Evolutionary conservation across 2,329 filamentous ascomycete genomes (phyloP).

Genomic region (Parascedosporium putredinis): DNA sequence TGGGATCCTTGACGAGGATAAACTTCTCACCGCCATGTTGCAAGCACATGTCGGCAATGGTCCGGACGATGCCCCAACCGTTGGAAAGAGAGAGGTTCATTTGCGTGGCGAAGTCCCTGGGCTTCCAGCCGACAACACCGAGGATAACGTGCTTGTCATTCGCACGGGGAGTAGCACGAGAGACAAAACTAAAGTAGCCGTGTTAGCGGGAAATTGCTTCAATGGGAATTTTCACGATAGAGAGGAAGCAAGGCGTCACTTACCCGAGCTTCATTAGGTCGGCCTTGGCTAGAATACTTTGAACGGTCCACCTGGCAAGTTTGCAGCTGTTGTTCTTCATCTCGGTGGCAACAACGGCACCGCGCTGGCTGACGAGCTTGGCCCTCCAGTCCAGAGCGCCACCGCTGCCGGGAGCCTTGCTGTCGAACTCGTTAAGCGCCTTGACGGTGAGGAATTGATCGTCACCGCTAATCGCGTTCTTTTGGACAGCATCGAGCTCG

Average conservation of each 20-base stretch:
- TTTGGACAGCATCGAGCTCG: conserved; percentile 89
- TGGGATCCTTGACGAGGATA: conserved; percentile 80
- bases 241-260: conserved; percentile 21
- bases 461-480: conserved; percentile 85
- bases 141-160: conserved; percentile 92
- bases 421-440: conserved; percentile 98
- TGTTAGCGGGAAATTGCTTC: no score
- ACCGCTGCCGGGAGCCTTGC: conserved; percentile 90
- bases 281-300: conserved; percentile 93
- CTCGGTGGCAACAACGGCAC: conserved; percentile 95
- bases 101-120: conserved; percentile 88
- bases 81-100: conserved; percentile 98
- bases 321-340: conserved; percentile 99
- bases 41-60: conserved; percentile 89
- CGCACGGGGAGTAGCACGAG: conserved; percentile 81
- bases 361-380: conserved; percentile 88
- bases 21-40: conserved; percentile 67
- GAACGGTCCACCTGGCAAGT: conserved; percentile 92
- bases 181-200: conserved; percentile 67
- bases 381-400: conserved; percentile 94
- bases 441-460: conserved; percentile 89
- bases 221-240: no score
- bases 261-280: conserved; percentile 97
- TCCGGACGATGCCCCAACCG: conserved; percentile 97
- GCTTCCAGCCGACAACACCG: conserved; percentile 95